phyloP scores from a whole-genome alignment of 306 rosid species.

The Lathyrus oleraceus region DNA sequence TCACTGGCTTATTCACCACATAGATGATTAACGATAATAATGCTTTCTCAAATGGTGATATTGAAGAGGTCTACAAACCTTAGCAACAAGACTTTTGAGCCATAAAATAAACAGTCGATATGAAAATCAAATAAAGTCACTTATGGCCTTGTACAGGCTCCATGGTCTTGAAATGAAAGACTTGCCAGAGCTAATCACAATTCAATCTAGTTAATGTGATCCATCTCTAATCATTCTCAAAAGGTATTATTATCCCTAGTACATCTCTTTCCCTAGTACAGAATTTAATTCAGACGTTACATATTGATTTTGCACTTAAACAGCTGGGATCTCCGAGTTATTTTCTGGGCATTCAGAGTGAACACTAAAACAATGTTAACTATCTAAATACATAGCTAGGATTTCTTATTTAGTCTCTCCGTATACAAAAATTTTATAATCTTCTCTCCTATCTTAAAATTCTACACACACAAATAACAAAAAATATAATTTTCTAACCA shows the following conservation, averaged over 20 bases:
- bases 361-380: not conserved
- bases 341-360: not conserved
- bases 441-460: not conserved
- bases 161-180: not conserved
- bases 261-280: not conserved
- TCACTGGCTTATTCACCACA: not conserved
- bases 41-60: not conserved
- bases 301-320: not conserved
- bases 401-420: not conserved
- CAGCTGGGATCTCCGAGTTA: not conserved
- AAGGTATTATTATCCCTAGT: not conserved
- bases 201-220: not conserved
- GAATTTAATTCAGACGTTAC: not conserved
- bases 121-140: not conserved
- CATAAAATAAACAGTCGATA: not conserved
- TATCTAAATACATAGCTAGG: not conserved
- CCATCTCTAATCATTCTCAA: not conserved
- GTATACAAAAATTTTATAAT: not conserved
- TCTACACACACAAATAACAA: not conserved
- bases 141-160: not conserved
- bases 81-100: not conserved
- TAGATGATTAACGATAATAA: not conserved
- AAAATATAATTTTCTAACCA: not conserved
- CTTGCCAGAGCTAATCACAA: not conserved
- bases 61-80: not conserved